A percentile compares a stretch with the other conserved stretches of the same genome.
These are phyloP conservation scores for Chalciporus piperatus DNA, from an alignment of 768 basidiomycete species.

Conservation along the genomic window DNA sequence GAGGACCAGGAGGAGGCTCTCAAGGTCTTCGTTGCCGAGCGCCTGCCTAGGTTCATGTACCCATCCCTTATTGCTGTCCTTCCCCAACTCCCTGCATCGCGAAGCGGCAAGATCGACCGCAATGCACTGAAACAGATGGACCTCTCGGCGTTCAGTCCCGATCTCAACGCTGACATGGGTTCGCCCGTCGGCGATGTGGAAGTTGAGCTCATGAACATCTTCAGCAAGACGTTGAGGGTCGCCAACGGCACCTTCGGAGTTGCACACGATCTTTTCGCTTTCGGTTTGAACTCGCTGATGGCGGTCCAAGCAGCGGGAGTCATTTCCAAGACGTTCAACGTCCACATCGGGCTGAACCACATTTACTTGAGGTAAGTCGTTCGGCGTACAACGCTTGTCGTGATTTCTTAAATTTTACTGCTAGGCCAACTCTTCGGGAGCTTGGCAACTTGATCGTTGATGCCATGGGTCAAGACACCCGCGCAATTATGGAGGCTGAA, in stretches of 20 bases:
- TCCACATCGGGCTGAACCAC: slow-evolving; percentile 29
- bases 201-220: slow-evolving; percentile 24
- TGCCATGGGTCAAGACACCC: slow-evolving; percentile 27
- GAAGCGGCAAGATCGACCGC: slow-evolving; percentile 29
- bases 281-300: slow-evolving; percentile 32
- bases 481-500: slow-evolving; percentile 30
- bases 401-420: too few relatives aligned
- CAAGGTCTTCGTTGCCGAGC: slow-evolving; percentile 27
- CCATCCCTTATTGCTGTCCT: slow-evolving; percentile 28
- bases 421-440: slow-evolving; percentile 25
- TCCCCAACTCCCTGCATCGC: slow-evolving; percentile 21
- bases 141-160: slow-evolving; percentile 18
- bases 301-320: slow-evolving; percentile 31
- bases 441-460: slow-evolving; percentile 26
- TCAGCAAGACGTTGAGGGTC: slow-evolving; percentile 22
- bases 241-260: slow-evolving; percentile 22
- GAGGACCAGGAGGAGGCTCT: slow-evolving; percentile 21
- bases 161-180: slow-evolving; percentile 24
- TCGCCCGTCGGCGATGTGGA: slow-evolving; percentile 26
- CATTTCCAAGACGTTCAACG: slow-evolving; percentile 28
- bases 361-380: slow-evolving; percentile 19
- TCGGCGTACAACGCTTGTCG: too few relatives aligned
- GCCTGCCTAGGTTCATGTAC: slow-evolving; percentile 33
- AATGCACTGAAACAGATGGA: slow-evolving; percentile 28
- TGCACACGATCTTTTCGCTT: slow-evolving; percentile 28